These are phyloP conservation scores for Physcomitrellopsis africana DNA, from an alignment of 225 moss, liverwort and hornwort genomes.

Conservation along the genomic window DNA sequence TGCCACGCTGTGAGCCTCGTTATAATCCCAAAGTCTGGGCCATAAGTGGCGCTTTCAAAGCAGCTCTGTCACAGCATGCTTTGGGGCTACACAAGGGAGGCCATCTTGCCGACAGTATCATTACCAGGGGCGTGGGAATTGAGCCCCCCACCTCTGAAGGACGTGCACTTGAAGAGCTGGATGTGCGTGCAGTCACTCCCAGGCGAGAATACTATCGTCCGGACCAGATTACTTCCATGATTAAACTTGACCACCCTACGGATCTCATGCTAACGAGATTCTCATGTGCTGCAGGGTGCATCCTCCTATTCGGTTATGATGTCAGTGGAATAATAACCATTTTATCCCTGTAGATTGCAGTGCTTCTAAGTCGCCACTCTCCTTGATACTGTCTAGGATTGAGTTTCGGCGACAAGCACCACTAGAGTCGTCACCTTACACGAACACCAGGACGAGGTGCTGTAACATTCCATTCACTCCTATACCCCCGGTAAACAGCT, in stretches of 20 bases:
- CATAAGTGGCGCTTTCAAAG: slow-evolving; percentile 12
- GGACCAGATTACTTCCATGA: not conserved
- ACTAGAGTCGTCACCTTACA: not conserved
- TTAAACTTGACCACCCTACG: not conserved
- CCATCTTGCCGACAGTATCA: slow-evolving; percentile 19
- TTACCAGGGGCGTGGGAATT: not conserved
- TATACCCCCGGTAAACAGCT: too few relatives aligned
- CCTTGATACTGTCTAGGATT: too few relatives aligned
- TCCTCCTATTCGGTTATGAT: too few relatives aligned
- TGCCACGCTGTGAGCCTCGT: too few relatives aligned
- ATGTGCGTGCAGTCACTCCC: not conserved
- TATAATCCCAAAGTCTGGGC: not conserved
- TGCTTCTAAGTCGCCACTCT: too few relatives aligned
- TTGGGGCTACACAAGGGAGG: not conserved
- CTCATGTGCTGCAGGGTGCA: not conserved
- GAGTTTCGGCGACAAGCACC: not conserved
- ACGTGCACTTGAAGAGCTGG: not conserved
- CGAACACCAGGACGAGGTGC: too few relatives aligned
- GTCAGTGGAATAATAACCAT: too few relatives aligned
- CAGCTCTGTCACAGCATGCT: not conserved
- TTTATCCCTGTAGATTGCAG: too few relatives aligned
- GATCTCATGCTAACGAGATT: not conserved
- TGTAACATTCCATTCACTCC: not conserved
- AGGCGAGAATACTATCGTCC: not conserved
- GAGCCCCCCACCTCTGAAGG: too few relatives aligned